Percentiles rank a stretch among this genome's conserved stretches.
Conservation (phyloP, 2,329 filamentous ascomycete genomes). For the Fusarium robinianum region DNA sequence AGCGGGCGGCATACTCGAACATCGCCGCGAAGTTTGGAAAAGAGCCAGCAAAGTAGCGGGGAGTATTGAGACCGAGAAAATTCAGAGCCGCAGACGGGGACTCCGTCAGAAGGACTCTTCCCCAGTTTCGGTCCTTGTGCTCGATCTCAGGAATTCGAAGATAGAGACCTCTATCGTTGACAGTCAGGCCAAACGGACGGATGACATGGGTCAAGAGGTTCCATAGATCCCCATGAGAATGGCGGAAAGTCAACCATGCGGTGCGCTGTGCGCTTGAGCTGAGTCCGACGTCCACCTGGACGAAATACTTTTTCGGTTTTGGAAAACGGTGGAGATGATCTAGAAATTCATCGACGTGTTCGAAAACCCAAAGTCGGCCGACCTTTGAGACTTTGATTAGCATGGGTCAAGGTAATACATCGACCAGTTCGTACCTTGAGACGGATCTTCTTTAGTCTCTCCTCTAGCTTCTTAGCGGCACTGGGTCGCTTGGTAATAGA, state of each 20-base stretch:
- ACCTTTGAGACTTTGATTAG: too few species aligned
- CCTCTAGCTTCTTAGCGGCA: too few species aligned
- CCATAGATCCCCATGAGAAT: slow-evolving; percentile 74
- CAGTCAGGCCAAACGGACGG: slow-evolving; percentile 66
- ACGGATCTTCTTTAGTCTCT: too few species aligned
- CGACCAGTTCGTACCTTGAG: too few species aligned
- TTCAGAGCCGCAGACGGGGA: slow-evolving; percentile 59
- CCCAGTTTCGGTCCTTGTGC: slow-evolving; percentile 55
- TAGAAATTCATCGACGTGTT: too few species aligned
- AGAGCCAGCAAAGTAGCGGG: slow-evolving; percentile 53
- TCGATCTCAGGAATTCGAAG: slow-evolving; percentile 73
- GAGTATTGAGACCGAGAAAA: slow-evolving; percentile 64
- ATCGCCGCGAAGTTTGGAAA: slow-evolving; percentile 61
- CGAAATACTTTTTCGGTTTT: slow-evolving; percentile 42
- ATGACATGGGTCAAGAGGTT: slow-evolving; percentile 67
- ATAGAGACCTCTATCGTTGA: slow-evolving; percentile 66
- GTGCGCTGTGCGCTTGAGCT: slow-evolving; percentile 49
- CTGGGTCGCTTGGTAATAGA: too few species aligned
- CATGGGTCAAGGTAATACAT: too few species aligned
- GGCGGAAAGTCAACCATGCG: slow-evolving; percentile 69
- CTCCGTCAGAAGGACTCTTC: slow-evolving; percentile 63
- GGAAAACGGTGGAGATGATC: not conserved
- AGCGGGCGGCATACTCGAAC: slow-evolving; percentile 63
- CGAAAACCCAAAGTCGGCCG: too few species aligned
- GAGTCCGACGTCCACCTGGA: slow-evolving; percentile 72